Base-by-base conservation (phyloP, 306 rosid species). In the Erythrophleum fordii region DNA sequence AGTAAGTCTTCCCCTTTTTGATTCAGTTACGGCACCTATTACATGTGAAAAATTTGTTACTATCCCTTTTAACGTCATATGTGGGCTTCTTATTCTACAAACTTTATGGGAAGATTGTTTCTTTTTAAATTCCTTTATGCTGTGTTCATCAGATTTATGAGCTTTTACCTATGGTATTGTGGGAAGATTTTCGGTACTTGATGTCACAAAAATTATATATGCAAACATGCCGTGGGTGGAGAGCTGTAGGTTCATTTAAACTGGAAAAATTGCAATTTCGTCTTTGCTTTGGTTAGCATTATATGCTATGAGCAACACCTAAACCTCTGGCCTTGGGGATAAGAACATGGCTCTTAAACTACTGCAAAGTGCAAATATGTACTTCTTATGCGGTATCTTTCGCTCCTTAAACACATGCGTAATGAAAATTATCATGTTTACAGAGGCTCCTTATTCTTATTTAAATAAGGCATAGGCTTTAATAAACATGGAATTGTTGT, bases 1-100 rank as follows among this genome's bases (percentile, higher is more conserved):
- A 95, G 98, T 95, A 83, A 55, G 80, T 78, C 3, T 11, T n/a
- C n/a, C 11, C 11, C 16, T 45, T 42, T 5, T 51, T 8, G 6
- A 31, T 61, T 39, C 44, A 16, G 14, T 25, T 20, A 10, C 28
- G 37, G 0, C 1, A 5, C 23, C 51, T 25, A 11, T 48, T 49
- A 35, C 46, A 5, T 35, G 20, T 44, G 3, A 29, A 9, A 4
- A 58, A 11, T 56, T 9, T 55, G 34, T 55, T 58, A 8, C 34
- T 58, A 25, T 58, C 31, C 3, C 26, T 2, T 23, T 34, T 58
- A 58, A 58, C 25, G 10, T 23, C 25, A 56, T 56, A 14, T 61
- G 22, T 29, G 4, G n/a, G 4, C 11, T 61, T 6, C 20, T 29
- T 4, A 29, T 28, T 29, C 29, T 61, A 14, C 16, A 6, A 65